A percentile compares a stretch with the other conserved stretches of the same genome.
Evolutionary conservation across 768 basidiomycete species (phyloP).

Genomic region (Lyophyllum decastes): DNA sequence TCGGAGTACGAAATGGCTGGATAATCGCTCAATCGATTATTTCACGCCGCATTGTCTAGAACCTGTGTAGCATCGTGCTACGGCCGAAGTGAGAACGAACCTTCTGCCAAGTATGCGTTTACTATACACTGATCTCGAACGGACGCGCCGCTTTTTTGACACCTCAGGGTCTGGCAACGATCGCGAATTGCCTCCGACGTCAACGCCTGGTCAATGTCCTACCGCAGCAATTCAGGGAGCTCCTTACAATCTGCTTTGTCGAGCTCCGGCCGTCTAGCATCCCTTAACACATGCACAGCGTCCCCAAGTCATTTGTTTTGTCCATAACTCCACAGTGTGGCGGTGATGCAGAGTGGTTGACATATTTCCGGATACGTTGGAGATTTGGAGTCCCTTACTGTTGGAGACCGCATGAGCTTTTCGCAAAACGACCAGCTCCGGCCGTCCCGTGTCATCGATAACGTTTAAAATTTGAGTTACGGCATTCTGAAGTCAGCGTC

Average conservation of each 20-base stretch:
- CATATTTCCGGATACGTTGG: neutral
- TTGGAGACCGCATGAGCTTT: neutral
- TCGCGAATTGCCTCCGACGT: neutral
- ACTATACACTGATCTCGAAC: neutral
- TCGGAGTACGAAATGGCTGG: neutral
- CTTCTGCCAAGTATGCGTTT: too few species aligned
- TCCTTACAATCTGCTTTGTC: neutral
- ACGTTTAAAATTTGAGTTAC: neutral
- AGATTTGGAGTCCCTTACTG: neutral
- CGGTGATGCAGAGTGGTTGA: neutral
- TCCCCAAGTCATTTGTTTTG: neutral
- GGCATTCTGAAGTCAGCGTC: neutral
- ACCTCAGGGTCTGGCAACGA: neutral
- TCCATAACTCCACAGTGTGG: slow-evolving; percentile 1
- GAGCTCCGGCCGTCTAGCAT: neutral
- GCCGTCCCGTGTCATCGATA: slow-evolving; percentile 21
- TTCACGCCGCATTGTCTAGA: neutral
- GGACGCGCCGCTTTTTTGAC: neutral
- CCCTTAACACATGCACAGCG: neutral
- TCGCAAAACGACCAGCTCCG: slow-evolving; percentile 20
- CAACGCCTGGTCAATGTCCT: neutral
- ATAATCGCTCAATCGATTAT: slow-evolving; percentile 3
- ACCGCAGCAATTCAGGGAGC: neutral
- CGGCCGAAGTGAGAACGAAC: too few species aligned
- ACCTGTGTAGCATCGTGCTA: neutral